Base-by-base conservation (phyloP, 768 basidiomycete genomes). In the Gymnopilus dilepis region DNA sequence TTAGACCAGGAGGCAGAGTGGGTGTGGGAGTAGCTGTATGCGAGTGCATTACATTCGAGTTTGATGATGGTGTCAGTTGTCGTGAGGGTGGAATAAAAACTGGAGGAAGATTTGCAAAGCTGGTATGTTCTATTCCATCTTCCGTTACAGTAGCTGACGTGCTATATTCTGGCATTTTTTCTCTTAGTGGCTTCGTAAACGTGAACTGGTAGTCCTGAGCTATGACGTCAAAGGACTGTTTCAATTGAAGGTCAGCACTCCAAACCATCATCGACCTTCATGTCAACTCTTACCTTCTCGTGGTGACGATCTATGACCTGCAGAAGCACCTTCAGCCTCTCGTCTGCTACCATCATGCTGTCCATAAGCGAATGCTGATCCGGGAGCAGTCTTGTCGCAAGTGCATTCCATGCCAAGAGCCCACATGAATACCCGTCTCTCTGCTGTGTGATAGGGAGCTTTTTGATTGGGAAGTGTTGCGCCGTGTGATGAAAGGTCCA, bases 371-470 rank as follows among this genome's bases (percentile, higher is more conserved):
- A 42, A 43, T 47, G 17, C n/a, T 19, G 40, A n/a, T 51, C 50
- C 19, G 30, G 50, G 24, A 59, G 31, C n/a, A 65, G 57, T 41
- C 51, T 65, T 21, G 51, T 24, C 1, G 38, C 40, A 22, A 71
- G 63, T 2, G 65, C 62, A 51, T 63, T 60, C 68, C 68, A 71
- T 33, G 65, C 61, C 6, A 69, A 38, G 1, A 71, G 57, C 1
- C 70, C 68, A 34, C 69, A 70, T 1, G 68, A 70, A 42, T 52
- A 61, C 0, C 57, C 28, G 26, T 68, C 67, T 5, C 26, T 8
- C 55, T 70, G 69, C 13, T 15, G 41, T n/a, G 67, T 62, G 26
- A 66, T 65, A 31, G 65, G 58, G 19, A 70, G 24, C 19, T 61
- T 22, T 8, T 53, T 19, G 8, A 59, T 6, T 1, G 4, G 43